Evolutionary conservation across 345 rosid genomes (phyloP).

Genomic region (Gossypium thurberi): DNA sequence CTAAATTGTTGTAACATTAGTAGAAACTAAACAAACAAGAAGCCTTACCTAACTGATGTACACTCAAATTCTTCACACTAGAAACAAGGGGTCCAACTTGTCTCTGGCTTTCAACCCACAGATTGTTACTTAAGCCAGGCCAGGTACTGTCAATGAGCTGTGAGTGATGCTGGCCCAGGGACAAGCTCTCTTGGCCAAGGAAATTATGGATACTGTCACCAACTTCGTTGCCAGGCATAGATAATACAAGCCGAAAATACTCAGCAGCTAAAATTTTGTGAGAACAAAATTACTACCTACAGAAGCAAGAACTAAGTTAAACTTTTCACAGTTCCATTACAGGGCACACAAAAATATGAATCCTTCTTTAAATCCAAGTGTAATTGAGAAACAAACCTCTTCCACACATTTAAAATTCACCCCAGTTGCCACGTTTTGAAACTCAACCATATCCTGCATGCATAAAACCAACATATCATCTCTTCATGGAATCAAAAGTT

Average conservation of each 20-base stretch:
- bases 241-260: conserved; percentile 31
- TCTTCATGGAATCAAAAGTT: neutral
- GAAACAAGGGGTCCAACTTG: conserved; percentile 47
- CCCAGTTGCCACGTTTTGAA: conserved; percentile 16
- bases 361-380: neutral
- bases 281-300: conserved; percentile 14
- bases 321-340: neutral
- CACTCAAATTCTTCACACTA: conserved; percentile 46
- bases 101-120: conserved; percentile 52
- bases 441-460: conserved; percentile 19
- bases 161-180: conserved; percentile 60
- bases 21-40: conserved; percentile 4
- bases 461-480: conserved; percentile 8
- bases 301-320: neutral
- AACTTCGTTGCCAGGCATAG: conserved; percentile 97
- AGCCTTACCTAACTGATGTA: conserved; percentile 58
- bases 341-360: neutral
- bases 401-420: conserved; percentile 25
- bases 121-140: conserved; percentile 48
- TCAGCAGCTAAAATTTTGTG: conserved; percentile 27
- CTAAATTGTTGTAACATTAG: conserved; percentile 1
- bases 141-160: conserved; percentile 59
- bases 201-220: conserved; percentile 90
- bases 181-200: conserved; percentile 62
- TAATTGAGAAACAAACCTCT: neutral